Evolutionary conservation across 331 rosid species (phyloP).

Genomic region (Prunus yedoensis): DNA sequence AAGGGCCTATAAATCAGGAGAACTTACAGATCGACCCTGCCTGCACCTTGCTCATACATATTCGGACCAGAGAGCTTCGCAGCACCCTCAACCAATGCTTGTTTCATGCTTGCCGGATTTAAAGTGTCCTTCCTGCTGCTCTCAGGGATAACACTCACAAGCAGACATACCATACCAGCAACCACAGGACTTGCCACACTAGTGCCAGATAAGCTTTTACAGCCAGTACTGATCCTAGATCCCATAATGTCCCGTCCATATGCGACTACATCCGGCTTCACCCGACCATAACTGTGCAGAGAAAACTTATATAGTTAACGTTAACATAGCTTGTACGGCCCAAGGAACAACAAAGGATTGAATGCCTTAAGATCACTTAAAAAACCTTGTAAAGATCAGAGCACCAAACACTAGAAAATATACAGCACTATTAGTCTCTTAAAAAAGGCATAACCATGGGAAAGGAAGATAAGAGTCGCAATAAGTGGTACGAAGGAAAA

Average conservation of each 20-base stretch:
- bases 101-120: conserved; percentile 99
- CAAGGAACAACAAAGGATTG: conserved; percentile 1
- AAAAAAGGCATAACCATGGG: background rate
- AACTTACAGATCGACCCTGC: conserved; percentile 94
- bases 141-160: conserved; percentile 89
- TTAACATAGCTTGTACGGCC: conserved; percentile 16
- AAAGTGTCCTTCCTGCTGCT: conserved; percentile 55
- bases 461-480: background rate
- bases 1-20: conserved; percentile 14
- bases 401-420: background rate
- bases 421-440: background rate
- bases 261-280: conserved; percentile 96
- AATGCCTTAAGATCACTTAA: background rate
- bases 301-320: conserved; percentile 3
- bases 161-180: conserved; percentile 95
- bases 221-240: conserved; percentile 89
- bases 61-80: conserved; percentile 84
- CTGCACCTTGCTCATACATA: conserved; percentile 98
- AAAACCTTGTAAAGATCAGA: background rate
- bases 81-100: conserved; percentile 98
- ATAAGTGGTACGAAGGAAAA: background rate
- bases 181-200: conserved; percentile 99
- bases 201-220: conserved; percentile 97
- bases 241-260: conserved; percentile 99
- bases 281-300: conserved; percentile 76